phyloP scores from a whole-genome alignment of 768 basidiomycete species.

The Paxillus rubicundulus region DNA sequence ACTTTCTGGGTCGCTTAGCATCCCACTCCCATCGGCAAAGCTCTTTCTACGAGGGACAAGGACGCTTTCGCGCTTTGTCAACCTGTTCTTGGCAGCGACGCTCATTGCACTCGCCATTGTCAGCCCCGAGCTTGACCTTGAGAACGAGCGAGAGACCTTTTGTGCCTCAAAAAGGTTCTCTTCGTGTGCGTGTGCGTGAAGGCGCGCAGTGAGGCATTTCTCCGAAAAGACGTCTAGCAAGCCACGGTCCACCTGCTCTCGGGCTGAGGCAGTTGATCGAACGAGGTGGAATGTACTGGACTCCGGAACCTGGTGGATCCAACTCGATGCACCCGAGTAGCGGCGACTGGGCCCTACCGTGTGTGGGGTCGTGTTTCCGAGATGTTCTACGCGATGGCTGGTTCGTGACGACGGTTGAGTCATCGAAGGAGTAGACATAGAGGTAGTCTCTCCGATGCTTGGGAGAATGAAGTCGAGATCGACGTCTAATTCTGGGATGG shows the following conservation, averaged over 20 bases:
- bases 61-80: slow-evolving; percentile 69
- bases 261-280: slow-evolving; percentile 62
- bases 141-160: slow-evolving; percentile 43
- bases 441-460: slow-evolving; percentile 2
- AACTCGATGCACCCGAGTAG: slow-evolving; percentile 63
- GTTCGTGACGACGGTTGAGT: slow-evolving; percentile 7
- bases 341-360: slow-evolving; percentile 45
- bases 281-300: slow-evolving; percentile 61
- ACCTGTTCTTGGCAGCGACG: slow-evolving; percentile 50
- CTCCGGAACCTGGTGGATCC: slow-evolving; percentile 52
- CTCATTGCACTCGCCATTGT: slow-evolving; percentile 57
- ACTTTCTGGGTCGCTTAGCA: slow-evolving; percentile 17
- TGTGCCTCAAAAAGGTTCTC: slow-evolving; percentile 61
- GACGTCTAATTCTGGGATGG: slow-evolving; percentile 49
- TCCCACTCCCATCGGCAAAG: slow-evolving; percentile 32
- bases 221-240: slow-evolving; percentile 82
- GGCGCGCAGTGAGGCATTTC: slow-evolving; percentile 64
- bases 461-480: slow-evolving; percentile 11
- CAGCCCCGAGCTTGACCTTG: slow-evolving; percentile 57
- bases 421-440: not conserved
- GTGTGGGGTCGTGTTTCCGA: slow-evolving; percentile 3
- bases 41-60: slow-evolving; percentile 61
- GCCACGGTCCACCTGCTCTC: slow-evolving; percentile 71
- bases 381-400: slow-evolving; percentile 21
- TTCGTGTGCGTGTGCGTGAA: slow-evolving; percentile 59